Evolutionary conservation across 2,329 filamentous ascomycete species (phyloP), one percentile per base, ranked within the genome.

Genomic region (Beauveria brongniartii): DNA sequence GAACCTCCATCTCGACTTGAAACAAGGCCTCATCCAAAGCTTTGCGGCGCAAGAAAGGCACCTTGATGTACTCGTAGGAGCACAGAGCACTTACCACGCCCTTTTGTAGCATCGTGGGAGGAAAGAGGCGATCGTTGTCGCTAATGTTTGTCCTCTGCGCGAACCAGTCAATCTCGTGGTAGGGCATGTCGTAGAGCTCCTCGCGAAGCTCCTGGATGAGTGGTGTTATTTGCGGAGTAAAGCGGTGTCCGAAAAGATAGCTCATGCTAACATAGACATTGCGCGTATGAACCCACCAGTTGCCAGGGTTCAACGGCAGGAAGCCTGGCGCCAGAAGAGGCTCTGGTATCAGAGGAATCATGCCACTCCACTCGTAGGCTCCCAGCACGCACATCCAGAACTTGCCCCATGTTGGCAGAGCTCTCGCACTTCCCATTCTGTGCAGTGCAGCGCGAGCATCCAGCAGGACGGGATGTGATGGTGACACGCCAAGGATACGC

Each of bases 241-340:
- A 95, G 61, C 80, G 80, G 75, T 86, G 89, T 1, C 90, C 92
- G 78, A 87, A 93, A 59, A 96, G 75, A 69, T 87, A 95, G 1
- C 87, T 86, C 89, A 96, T 95, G n/a, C 90, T 86, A 57, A 94
- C 72, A 68, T 91, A 94, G 22, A 96, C 91, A 72, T 88, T 84
- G 18, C 92, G 89, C 75, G 95, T 94, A 69, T 96, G 92, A 65
- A 96, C 89, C 91, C 91, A 95, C 91, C 91, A 95, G 65, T 89
- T 80, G 89, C 90, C 93, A 0, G 91, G 91, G 18, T 89, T 85
- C 67, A 93, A 80, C 1, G 90, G 90, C 5, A 89, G 82, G 89
- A 89, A 93, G 72, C 93, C 88, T 0, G 90, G 90, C 5, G 93
- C 75, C 54, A 93, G 78, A 91, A 92, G 96, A 50, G 96, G 74